Evolutionary conservation across 768 basidiomycete species (phyloP).

Genomic region (Astraeus odoratus): DNA sequence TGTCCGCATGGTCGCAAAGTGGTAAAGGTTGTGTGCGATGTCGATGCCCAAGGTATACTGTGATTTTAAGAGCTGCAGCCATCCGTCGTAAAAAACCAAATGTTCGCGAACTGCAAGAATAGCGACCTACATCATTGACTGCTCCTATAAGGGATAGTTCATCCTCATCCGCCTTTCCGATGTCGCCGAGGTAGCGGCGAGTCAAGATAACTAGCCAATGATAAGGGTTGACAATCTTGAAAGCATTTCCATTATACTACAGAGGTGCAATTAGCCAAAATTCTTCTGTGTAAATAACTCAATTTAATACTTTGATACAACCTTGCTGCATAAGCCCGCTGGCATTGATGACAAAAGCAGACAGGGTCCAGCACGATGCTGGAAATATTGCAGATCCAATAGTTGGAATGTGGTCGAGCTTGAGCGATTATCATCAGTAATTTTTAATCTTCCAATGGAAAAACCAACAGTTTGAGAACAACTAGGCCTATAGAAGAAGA

Average conservation of each 20-base stretch:
- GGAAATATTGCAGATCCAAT: slow-evolving; percentile 20
- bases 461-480: not conserved
- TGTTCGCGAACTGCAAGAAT: not conserved
- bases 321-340: slow-evolving; percentile 25
- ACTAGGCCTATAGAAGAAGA: too few species aligned
- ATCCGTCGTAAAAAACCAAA: not conserved
- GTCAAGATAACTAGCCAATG: not conserved
- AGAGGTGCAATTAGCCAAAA: not conserved
- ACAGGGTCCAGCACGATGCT: slow-evolving; percentile 20
- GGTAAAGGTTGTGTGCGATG: slow-evolving; percentile 21
- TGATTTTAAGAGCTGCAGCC: not conserved
- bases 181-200: not conserved
- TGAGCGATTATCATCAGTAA: too few species aligned
- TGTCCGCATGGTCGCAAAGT: slow-evolving; percentile 21
- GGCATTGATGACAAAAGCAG: slow-evolving; percentile 11
- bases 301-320: slow-evolving; percentile 22
- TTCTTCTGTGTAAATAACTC: not conserved
- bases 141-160: not conserved
- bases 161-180: not conserved
- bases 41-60: not conserved
- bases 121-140: not conserved
- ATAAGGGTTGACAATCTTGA: not conserved
- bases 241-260: not conserved
- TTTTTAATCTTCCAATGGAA: not conserved
- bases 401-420: slow-evolving; percentile 26